Conservation (phyloP, 306 rosid species). For the Cucumis hystrix region DNA sequence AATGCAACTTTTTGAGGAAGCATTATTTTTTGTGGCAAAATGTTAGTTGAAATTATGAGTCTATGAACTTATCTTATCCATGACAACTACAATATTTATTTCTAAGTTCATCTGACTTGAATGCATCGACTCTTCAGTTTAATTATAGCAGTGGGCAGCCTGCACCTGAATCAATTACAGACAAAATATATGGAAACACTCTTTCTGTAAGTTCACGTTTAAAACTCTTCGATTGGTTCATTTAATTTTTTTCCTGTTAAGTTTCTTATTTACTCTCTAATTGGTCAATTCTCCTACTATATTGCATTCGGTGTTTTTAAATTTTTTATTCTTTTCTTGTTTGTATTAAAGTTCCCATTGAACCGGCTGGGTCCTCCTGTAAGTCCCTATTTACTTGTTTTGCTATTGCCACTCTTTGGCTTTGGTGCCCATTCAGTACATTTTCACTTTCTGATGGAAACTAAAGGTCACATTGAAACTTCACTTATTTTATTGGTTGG, state of each 20-base stretch:
- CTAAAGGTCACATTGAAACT: neutral
- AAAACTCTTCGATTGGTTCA: neutral
- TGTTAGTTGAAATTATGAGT: neutral
- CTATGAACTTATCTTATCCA: neutral
- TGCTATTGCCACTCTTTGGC: neutral
- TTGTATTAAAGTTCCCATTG: neutral
- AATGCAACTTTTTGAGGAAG: neutral
- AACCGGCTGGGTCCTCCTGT: neutral
- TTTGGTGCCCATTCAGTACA: neutral
- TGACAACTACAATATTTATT: neutral
- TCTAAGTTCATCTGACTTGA: slow-evolving; percentile 19
- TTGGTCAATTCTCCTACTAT: neutral
- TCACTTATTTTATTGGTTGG: neutral
- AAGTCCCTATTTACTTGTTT: neutral
- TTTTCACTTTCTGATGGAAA: neutral
- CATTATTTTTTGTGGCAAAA: neutral
- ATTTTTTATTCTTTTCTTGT: neutral
- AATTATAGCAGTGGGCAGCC: slow-evolving; percentile 98
- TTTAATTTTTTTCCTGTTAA: neutral
- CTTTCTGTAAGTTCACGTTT: slow-evolving; percentile 55
- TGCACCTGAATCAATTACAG: slow-evolving; percentile 96
- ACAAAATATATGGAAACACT: slow-evolving; percentile 94
- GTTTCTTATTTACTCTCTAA: neutral
- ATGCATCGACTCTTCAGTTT: slow-evolving; percentile 39
- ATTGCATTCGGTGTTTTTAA: neutral